Base-by-base conservation (phyloP, 202 grass and related monocot genomes). In the Elaeis oleifera region DNA sequence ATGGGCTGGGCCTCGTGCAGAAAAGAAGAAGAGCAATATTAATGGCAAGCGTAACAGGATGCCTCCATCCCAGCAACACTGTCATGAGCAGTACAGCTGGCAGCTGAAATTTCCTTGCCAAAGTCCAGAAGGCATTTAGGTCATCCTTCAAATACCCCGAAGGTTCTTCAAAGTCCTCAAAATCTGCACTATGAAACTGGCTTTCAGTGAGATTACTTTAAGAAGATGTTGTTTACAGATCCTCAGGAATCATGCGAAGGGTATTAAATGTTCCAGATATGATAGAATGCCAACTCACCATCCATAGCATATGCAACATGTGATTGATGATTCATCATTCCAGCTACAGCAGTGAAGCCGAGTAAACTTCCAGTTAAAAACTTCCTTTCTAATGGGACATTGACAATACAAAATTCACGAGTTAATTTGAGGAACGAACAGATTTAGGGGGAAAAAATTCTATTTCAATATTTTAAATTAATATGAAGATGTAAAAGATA, bases 11-110 rank as follows among this genome's bases (percentile, higher is more conserved):
- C 57, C 81, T 84, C 36, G 88, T 86, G 59, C 79, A 89, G 60
- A 91, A 91, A 67, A 97, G 72, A 71, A 97, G 83, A 74, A 91
- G 80, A 58, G 80, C 56, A 15, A 84, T 58, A 51, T 97, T 86
- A 61, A 91, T 74, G 72, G 29, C 31, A 27, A 90, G 88, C 48
- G 68, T 79, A 22, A 97, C 24, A 0, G 92, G 92, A 71, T 79
- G 83, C 56, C 70, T 78, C 79, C 82, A 91, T 49, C 88, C 88
- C 49, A 81, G 44, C 1, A 78, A 21, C 26, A 91, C 71, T 78
- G 88, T 81, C 16, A 73, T 26, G 73, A 91, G 22, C 76, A 97
- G 78, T 65, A 90, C 82, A 49, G 78, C 26, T 57, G 88, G 81
- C 36, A 91, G 64, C 65, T 89, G 82, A 80, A 81, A 85, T 70